A percentile compares a stretch with the other conserved stretches of the same genome.
These are phyloP conservation scores for Diphasiastrum complanatum DNA, from an alignment of 83 land plant species.

Conservation along the genomic window DNA sequence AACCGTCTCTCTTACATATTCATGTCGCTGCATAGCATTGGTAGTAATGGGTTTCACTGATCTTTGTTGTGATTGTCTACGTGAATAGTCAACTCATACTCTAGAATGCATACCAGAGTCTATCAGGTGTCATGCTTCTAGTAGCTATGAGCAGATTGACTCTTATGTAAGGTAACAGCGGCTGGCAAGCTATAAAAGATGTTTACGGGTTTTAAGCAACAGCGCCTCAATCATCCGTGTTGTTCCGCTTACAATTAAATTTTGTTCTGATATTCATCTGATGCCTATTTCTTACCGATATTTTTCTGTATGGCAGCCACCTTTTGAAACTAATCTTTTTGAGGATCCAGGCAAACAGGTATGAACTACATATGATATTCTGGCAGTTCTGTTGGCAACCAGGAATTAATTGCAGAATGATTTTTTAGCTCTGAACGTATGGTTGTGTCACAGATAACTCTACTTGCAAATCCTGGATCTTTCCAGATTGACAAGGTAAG, in stretches of 20 bases:
- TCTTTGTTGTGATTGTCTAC: too few relatives aligned
- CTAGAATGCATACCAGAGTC: too few relatives aligned
- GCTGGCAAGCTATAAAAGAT: too few relatives aligned
- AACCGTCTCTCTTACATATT: too few relatives aligned
- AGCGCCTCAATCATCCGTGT: conserved; percentile 9
- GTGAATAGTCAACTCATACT: too few relatives aligned
- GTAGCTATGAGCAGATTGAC: too few relatives aligned
- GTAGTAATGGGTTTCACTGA: too few relatives aligned
- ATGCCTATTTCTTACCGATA: conserved; percentile 10
- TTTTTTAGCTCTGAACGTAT: not conserved
- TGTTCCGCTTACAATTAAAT: not conserved
- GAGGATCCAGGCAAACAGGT: conserved; percentile 62
- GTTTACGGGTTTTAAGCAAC: too few relatives aligned
- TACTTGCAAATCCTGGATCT: conserved; percentile 66
- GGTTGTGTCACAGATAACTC: conserved; percentile 46
- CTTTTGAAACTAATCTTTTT: conserved; percentile 39
- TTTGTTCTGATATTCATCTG: not conserved
- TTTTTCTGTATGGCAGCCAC: too few relatives aligned
- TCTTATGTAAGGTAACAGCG: too few relatives aligned
- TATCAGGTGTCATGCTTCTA: too few relatives aligned
- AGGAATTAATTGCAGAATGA: not conserved
- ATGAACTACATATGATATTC: conserved; percentile 9
- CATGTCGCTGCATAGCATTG: too few relatives aligned
- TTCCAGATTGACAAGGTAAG: conserved; percentile 65
- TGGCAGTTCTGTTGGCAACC: not conserved